Conservation (phyloP, 139 green algal species). For the Raphidocelis subcapitata region DNA sequence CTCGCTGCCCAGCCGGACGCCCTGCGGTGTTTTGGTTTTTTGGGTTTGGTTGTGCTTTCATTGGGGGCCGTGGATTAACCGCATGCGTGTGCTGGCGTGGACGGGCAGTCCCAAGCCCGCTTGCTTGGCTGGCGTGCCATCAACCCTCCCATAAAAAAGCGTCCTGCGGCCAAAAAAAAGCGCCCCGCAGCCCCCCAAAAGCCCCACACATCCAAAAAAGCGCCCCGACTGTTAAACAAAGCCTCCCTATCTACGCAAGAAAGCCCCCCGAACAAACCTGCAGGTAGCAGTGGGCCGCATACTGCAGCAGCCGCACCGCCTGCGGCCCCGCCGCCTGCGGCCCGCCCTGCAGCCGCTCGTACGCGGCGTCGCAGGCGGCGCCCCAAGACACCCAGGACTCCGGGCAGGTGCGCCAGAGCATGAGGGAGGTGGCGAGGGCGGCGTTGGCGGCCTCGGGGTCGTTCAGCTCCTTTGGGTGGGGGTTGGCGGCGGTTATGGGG, state of each 20-base stretch:
- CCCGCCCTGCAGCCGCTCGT: too few species aligned
- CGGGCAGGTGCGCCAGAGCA: constrained; percentile 67
- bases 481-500: too few species aligned
- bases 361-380: constrained; percentile 79
- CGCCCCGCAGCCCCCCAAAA: too few species aligned
- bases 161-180: too few species aligned
- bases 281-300: constrained; percentile 82
- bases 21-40: constrained; percentile 32
- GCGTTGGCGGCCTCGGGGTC: constrained; percentile 54
- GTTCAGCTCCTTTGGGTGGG: constrained; percentile 28
- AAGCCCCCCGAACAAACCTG: constrained; percentile 35
- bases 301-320: constrained; percentile 72
- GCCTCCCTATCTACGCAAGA: too few species aligned
- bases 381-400: constrained; percentile 95
- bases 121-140: too few species aligned
- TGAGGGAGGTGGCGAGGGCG: constrained; percentile 80
- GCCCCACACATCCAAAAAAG: too few species aligned
- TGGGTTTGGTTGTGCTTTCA: neutral
- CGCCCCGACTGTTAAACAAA: too few species aligned
- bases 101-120: too few species aligned
- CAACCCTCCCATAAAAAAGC: too few species aligned
- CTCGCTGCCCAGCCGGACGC: constrained; percentile 59
- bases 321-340: constrained; percentile 3
- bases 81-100: too few species aligned
- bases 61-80: too few species aligned